These are phyloP conservation scores for Cryptococcus wingfieldii DNA, from an alignment of 1,284 basidiomycete species.

Conservation along the genomic window DNA sequence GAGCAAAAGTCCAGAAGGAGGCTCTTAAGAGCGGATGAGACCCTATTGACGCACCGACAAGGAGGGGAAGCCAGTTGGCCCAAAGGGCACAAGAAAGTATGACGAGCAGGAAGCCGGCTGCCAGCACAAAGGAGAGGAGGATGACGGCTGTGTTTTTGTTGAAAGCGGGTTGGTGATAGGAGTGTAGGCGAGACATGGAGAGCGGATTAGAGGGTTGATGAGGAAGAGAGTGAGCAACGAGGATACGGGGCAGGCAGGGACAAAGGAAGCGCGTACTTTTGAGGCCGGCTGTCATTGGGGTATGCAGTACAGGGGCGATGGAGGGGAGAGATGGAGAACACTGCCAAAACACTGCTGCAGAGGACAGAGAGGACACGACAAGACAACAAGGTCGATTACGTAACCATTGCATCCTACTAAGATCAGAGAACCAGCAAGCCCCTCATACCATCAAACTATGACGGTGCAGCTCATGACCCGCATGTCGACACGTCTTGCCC, in stretches of 20 bases:
- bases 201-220: neutral
- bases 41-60: conserved; percentile 71
- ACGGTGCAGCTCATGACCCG: no score
- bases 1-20: neutral
- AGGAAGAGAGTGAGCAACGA: neutral
- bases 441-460: no score
- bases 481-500: no score
- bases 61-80: conserved; percentile 93
- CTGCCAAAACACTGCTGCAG: no score
- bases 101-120: conserved; percentile 92
- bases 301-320: no score
- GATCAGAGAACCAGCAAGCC: no score
- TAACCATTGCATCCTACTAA: no score
- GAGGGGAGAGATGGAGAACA: no score
- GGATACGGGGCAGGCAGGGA: neutral
- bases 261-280: conserved; percentile 30
- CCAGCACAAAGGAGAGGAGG: conserved; percentile 90
- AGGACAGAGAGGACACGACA: no score
- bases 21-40: neutral
- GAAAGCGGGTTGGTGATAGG: neutral
- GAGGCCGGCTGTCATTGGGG: no score
- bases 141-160: conserved; percentile 66
- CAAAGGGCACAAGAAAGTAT: conserved; percentile 96
- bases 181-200: neutral
- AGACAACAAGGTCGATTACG: no score